Conservation (phyloP, 257 asterid species). For the Solanum corneliomulleri region DNA sequence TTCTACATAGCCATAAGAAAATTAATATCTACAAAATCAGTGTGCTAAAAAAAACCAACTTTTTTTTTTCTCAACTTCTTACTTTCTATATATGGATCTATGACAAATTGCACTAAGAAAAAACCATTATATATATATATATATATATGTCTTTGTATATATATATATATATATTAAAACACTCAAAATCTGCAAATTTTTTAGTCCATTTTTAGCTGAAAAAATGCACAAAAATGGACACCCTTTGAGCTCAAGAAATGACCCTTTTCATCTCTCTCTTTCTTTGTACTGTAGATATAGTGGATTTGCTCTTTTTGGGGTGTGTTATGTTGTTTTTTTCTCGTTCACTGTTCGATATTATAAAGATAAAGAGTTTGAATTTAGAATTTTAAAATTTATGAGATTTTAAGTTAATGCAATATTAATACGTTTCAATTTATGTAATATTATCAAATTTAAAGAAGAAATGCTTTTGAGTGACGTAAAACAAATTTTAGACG, state of each 20-base stretch:
- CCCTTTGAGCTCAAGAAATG: background rate
- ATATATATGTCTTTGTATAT: background rate
- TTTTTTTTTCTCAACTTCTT: background rate
- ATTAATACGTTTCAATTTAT: background rate
- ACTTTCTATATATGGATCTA: background rate
- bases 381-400: background rate
- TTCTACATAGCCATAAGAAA: background rate
- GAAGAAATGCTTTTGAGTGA: background rate
- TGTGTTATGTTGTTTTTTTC: background rate
- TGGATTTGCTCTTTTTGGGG: background rate
- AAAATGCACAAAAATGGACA: background rate
- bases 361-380: rapidly evolving
- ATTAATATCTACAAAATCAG: background rate
- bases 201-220: background rate
- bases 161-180: background rate
- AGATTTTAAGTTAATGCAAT: background rate
- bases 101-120: background rate
- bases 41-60: background rate
- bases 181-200: background rate
- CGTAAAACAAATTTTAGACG: too few relatives aligned
- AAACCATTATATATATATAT: background rate
- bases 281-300: background rate
- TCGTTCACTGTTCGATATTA: background rate
- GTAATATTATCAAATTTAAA: rapidly evolving
- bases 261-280: background rate